phyloP scores from a whole-genome alignment of 306 rosid species.

The Pyrus bretschneideri region DNA sequence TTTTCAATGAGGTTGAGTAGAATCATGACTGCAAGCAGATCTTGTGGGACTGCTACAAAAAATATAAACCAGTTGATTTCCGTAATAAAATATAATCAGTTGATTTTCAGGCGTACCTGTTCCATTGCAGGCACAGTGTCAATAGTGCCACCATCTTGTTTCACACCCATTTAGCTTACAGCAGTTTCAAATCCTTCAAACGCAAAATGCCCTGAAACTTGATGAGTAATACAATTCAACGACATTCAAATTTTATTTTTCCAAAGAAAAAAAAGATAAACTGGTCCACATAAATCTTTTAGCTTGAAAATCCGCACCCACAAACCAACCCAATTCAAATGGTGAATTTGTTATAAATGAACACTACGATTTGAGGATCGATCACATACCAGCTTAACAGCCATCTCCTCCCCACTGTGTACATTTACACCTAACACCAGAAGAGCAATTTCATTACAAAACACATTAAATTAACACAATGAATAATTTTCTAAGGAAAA shows the following conservation, averaged over 20 bases:
- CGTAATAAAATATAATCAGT: background rate
- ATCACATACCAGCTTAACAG: constrained; percentile 91
- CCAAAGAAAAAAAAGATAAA: background rate
- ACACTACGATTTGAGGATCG: background rate
- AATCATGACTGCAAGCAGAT: background rate
- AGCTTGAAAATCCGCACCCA: background rate
- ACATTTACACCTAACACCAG: too few relatives aligned
- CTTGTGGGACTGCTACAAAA: background rate
- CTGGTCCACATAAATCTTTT: background rate
- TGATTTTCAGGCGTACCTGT: background rate
- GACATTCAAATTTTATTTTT: background rate
- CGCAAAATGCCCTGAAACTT: constrained; percentile 6
- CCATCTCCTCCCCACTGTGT: constrained; percentile 88
- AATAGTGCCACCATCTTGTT: constrained; percentile 2
- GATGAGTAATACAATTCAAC: background rate
- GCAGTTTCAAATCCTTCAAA: background rate
- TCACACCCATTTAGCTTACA: constrained; percentile 15
- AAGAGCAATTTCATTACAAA: too few relatives aligned
- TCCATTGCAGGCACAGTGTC: background rate
- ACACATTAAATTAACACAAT: too few relatives aligned
- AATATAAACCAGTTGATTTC: background rate
- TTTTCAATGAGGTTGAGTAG: background rate
- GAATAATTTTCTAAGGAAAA: too few relatives aligned
- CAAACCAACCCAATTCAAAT: background rate
- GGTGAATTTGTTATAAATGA: background rate